Base-by-base conservation (phyloP, 208 protist genomes). In the Trypanosoma congolense region DNA sequence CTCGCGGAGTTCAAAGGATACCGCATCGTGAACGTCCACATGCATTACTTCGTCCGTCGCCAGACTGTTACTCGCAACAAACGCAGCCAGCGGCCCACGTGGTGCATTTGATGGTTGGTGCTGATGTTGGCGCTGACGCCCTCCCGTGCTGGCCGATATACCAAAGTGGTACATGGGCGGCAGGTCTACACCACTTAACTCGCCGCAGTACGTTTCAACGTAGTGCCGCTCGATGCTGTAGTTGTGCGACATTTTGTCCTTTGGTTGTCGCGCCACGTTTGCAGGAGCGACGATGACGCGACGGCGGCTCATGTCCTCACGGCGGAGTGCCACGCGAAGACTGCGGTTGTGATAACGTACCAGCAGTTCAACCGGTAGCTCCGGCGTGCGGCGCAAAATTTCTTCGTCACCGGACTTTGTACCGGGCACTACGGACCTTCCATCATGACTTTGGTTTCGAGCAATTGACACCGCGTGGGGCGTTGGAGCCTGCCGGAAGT, bases 21-120 rank as follows among this genome's bases (percentile, higher is more conserved):
- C 56, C 10, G 85, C 67, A 51, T 91, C 83, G 56, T 91, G 83
- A 12, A 87, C 69, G 52, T 91, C 83, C 16, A 91, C 80, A 47
- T 90, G 83, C 43, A 72, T 82, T 25, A 68, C 52, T 0, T 61
- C 62, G 30, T 54, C 4, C 41, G 70, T 56, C 10, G 36, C 19
- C 26, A 19, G 22, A 50, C 77, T 43, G 16, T 16, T 28, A 5
- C 51, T 26, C 10, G 3, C 28, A 2, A 53, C 2, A 18, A 62
- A 35, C 22, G 26, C 14, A 31, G 28, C 24, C 65, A 80, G 26
- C 68, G 56, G 35, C 44, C 72, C 26, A 43, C 69, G 33, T 41
- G 31, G 6, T 8, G 31, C 31, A 40, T 25, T 54, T 54, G 21
- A 9, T 56, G 26, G 19, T 29, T 49, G 8, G 16, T 51, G 41